These are phyloP conservation scores for Alternaria sp. DNA, from an alignment of 2,329 filamentous ascomycete species.

Conservation along the genomic window DNA sequence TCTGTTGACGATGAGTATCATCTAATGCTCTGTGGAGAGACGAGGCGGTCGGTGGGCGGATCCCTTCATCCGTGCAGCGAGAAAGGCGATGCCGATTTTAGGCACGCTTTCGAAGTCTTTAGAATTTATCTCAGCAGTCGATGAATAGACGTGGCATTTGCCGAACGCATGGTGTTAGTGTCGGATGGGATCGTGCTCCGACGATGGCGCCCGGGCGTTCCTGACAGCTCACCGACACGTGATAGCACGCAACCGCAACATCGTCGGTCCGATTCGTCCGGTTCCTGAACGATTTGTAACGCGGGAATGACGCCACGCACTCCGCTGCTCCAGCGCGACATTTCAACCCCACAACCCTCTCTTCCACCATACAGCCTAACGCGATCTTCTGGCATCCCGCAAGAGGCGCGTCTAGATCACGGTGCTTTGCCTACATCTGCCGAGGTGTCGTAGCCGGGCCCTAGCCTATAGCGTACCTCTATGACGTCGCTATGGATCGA, in stretches of 20 bases:
- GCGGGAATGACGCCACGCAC: not conserved
- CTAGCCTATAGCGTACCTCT: not conserved
- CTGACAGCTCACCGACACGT: not conserved
- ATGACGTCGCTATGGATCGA: constrained; percentile 14
- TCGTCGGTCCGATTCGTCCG: constrained; percentile 5
- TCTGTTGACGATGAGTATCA: not conserved
- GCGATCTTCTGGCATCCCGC: not conserved
- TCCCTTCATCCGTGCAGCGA: not conserved
- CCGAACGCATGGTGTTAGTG: not conserved
- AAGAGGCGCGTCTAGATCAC: not conserved
- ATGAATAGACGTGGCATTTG: not conserved
- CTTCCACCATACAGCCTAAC: not conserved
- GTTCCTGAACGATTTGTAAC: not conserved
- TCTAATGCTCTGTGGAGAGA: not conserved
- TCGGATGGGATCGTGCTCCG: not conserved
- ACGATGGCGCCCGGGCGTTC: not conserved
- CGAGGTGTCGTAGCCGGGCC: not conserved
- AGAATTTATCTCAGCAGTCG: fast-evolving
- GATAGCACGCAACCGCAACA: not conserved
- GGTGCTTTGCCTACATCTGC: constrained; percentile 11
- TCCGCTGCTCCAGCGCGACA: not conserved
- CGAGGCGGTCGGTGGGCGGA: not conserved
- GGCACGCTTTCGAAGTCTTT: fast-evolving
- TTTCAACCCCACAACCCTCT: not conserved
- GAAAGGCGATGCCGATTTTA: not conserved